A percentile compares a stretch with the other conserved stretches of the same genome.
These are phyloP conservation scores for Hysterangium stoloniferum DNA, from an alignment of 768 basidiomycete species.

Conservation along the genomic window DNA sequence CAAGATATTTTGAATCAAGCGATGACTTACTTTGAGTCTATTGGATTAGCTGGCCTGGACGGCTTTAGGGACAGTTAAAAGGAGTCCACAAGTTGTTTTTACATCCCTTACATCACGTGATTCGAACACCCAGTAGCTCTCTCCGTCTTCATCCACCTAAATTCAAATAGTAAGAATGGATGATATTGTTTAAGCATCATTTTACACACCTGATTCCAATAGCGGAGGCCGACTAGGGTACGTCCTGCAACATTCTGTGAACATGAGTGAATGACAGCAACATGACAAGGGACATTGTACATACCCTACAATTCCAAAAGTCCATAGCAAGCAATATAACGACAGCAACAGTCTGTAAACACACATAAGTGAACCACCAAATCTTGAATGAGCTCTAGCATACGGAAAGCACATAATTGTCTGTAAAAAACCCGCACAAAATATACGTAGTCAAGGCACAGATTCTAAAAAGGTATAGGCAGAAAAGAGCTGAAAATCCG, in stretches of 20 bases:
- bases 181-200: not conserved
- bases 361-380: slow-evolving; percentile 8
- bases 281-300: slow-evolving; percentile 18
- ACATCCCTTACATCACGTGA: slow-evolving; percentile 79
- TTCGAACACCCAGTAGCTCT: slow-evolving; percentile 97
- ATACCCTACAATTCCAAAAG: slow-evolving; percentile 94
- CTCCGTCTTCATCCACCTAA: slow-evolving; percentile 92
- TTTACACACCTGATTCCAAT: slow-evolving; percentile 82
- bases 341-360: slow-evolving; percentile 81
- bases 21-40: slow-evolving; percentile 69
- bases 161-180: slow-evolving; percentile 5
- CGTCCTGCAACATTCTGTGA: slow-evolving; percentile 86
- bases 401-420: slow-evolving; percentile 90
- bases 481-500: slow-evolving; percentile 61
- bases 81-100: not conserved
- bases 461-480: slow-evolving; percentile 81
- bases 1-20: slow-evolving; percentile 3
- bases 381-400: slow-evolving; percentile 23
- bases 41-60: slow-evolving; percentile 77
- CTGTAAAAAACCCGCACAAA: slow-evolving; percentile 83
- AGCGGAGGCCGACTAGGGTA: slow-evolving; percentile 88
- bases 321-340: slow-evolving; percentile 94
- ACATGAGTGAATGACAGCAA: slow-evolving; percentile 2
- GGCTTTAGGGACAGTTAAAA: slow-evolving; percentile 41
- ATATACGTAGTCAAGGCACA: slow-evolving; percentile 89